Evolutionary conservation across 108 stramenopile genomes (phyloP).

Genomic region (Ochromonas danica): DNA sequence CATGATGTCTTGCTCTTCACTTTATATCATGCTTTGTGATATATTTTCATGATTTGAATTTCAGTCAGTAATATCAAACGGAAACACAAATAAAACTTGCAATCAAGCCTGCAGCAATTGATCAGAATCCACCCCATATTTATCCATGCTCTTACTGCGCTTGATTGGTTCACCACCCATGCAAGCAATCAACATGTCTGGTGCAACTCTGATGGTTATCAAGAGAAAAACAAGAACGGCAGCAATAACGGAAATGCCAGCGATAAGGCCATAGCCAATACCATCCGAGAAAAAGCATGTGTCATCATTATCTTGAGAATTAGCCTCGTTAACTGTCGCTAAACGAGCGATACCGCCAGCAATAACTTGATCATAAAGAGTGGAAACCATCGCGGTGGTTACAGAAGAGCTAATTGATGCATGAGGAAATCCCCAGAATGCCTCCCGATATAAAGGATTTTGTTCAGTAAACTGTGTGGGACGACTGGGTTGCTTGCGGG

Average conservation of each 20-base stretch:
- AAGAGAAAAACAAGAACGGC: neutral
- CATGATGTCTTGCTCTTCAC: too few relatives aligned
- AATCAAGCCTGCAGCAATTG: too few relatives aligned
- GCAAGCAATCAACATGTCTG: too few relatives aligned
- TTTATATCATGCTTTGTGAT: too few relatives aligned
- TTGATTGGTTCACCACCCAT: neutral
- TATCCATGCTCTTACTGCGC: neutral
- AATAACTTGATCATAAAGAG: neutral
- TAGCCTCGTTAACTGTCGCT: neutral
- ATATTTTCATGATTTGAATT: too few relatives aligned
- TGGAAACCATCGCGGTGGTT: slow-evolving; percentile 18
- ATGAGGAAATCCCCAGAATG: slow-evolving; percentile 26
- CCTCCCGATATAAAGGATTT: neutral
- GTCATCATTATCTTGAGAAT: neutral
- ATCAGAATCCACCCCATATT: neutral
- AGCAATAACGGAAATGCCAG: neutral
- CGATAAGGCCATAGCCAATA: neutral
- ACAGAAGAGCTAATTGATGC: neutral
- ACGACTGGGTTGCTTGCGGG: neutral
- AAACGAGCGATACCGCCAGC: neutral
- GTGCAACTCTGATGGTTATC: neutral
- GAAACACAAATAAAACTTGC: too few relatives aligned
- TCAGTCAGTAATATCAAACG: too few relatives aligned
- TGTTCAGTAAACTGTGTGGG: slow-evolving; percentile 19
- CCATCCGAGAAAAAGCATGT: neutral